These are phyloP conservation scores for Penicillium freii DNA, from an alignment of 2,329 filamentous ascomycete genomes.

Conservation along the genomic window DNA sequence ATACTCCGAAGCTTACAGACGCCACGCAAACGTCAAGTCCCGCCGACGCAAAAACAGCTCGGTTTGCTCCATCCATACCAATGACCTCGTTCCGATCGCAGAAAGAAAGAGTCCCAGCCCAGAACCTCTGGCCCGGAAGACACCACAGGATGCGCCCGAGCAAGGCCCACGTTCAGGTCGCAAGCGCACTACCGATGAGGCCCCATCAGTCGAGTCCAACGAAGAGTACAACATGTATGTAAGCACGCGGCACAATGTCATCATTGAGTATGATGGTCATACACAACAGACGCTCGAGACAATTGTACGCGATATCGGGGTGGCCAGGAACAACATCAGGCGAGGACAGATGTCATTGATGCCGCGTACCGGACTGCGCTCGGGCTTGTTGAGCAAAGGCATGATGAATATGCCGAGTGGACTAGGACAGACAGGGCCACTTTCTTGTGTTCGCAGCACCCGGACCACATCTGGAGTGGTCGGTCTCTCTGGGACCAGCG, in stretches of 20 bases:
- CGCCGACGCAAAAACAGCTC: constrained; percentile 45
- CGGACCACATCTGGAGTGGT: constrained; percentile 21
- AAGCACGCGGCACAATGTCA: constrained; percentile 70
- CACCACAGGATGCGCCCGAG: constrained; percentile 8
- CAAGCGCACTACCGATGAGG: constrained; percentile 38
- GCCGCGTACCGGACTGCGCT: constrained; percentile 27
- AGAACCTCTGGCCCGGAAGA: constrained; percentile 4
- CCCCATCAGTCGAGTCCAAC: constrained; percentile 32
- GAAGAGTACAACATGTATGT: constrained; percentile 51
- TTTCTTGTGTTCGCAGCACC: constrained; percentile 28
- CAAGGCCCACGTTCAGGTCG: constrained; percentile 22
- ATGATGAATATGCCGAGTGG: constrained; percentile 2
- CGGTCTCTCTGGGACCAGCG: constrained; percentile 17
- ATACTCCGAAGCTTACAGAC: constrained; percentile 44
- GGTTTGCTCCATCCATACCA: constrained; percentile 41
- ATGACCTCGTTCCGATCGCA: constrained; percentile 25
- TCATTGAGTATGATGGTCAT: constrained; percentile 89
- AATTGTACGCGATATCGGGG: constrained; percentile 76
- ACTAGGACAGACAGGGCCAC: constrained; percentile 2
- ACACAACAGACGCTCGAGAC: constrained; percentile 80
- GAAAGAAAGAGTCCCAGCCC: constrained; percentile 14
- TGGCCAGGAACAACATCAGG: constrained; percentile 76
- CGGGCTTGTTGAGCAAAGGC: constrained; percentile 16
- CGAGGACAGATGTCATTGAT: constrained; percentile 68
- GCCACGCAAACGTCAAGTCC: constrained; percentile 31